Evolutionary conservation across 202 grass and related monocot genomes (phyloP).

Genomic region (Panicum virgatum): DNA sequence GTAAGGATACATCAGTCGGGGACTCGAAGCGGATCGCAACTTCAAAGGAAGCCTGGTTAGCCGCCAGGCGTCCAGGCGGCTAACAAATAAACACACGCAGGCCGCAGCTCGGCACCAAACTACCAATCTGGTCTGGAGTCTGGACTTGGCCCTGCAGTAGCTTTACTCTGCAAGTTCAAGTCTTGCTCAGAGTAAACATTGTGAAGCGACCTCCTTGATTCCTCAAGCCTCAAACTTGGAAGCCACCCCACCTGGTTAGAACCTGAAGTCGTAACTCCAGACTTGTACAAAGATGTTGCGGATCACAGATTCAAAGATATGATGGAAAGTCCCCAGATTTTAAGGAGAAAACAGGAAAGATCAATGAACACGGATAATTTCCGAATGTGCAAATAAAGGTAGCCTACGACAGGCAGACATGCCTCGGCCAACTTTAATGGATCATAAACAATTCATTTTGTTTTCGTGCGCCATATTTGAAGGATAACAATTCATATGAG

Average conservation of each 20-base stretch:
- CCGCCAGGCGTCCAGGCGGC: no score
- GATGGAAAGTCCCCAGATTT: not conserved
- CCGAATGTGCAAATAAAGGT: not conserved
- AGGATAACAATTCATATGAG: not conserved
- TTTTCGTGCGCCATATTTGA: not conserved
- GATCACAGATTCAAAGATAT: not conserved
- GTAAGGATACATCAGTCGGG: no score
- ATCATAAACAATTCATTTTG: not conserved
- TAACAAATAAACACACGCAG: not conserved
- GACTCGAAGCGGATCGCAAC: not conserved
- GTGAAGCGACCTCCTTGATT: not conserved
- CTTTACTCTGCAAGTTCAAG: not conserved
- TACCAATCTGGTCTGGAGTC: not conserved
- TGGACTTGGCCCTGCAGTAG: no score
- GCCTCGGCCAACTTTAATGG: not conserved
- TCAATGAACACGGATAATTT: not conserved
- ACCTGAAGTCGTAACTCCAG: not conserved
- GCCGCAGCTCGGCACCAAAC: not conserved
- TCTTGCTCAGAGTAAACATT: not conserved
- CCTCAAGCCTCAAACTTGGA: not conserved
- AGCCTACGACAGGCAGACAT: no score
- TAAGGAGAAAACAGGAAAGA: not conserved
- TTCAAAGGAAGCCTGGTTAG: not conserved
- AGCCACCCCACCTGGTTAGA: not conserved
- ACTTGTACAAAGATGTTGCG: not conserved